Conservation (phyloP, 1,284 basidiomycete species). For the Ganoderma multipileum region DNA sequence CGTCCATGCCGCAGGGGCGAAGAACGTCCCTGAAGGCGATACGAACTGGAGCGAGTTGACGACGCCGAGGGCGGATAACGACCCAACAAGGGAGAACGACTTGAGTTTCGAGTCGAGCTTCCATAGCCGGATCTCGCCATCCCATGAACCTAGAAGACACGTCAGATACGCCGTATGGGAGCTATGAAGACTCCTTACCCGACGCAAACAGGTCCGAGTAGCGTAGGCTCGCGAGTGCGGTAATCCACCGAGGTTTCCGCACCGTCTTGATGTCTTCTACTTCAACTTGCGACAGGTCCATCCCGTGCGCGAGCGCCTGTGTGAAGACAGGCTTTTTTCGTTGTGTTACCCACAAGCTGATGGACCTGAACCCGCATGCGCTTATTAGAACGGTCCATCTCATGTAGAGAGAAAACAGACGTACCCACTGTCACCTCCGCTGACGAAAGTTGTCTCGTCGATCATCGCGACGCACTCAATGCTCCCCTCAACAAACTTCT, state of each 20-base stretch:
- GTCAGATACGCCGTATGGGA: constrained; percentile 16
- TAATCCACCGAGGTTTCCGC: constrained; percentile 90
- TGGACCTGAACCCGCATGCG: constrained; percentile 59
- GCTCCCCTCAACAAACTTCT: constrained; percentile 86
- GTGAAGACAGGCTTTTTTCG: constrained; percentile 97
- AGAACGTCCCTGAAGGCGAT: constrained; percentile 60
- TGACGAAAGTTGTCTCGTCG: constrained; percentile 92
- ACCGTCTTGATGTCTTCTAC: constrained; percentile 71
- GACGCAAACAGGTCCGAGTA: constrained; percentile 94
- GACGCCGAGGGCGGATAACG: constrained; percentile 75
- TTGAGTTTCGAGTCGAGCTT: constrained; percentile 80
- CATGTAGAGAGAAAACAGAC: constrained; percentile 35
- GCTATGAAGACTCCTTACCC: constrained; percentile 53
- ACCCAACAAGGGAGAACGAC: constrained; percentile 74
- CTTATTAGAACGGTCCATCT: neutral
- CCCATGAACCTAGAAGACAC: constrained; percentile 81
- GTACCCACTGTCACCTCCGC: constrained; percentile 95
- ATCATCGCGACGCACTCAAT: constrained; percentile 94
- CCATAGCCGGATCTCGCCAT: constrained; percentile 90
- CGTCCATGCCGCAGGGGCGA: constrained; percentile 53
- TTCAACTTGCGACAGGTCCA: constrained; percentile 72
- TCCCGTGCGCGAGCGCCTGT: constrained; percentile 86
- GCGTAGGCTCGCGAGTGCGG: constrained; percentile 79
- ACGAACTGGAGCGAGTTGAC: constrained; percentile 92
- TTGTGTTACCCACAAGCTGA: constrained; percentile 91